Conservation (phyloP, 192 early-diverging fungal genomes). For the Gonapodya prolifera region DNA sequence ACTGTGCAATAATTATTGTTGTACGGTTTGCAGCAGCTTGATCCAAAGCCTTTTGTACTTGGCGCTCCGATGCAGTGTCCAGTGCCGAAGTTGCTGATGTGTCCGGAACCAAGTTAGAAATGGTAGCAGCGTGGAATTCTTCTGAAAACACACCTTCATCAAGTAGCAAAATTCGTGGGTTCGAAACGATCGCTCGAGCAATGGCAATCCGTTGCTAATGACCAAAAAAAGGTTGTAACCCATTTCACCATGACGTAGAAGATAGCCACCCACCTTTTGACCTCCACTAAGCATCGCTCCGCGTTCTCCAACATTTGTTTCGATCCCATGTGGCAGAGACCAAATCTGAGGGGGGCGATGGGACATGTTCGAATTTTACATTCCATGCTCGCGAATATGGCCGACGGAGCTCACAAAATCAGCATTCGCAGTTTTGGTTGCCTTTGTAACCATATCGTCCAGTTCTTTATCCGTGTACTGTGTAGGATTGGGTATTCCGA, state of each 20-base stretch:
- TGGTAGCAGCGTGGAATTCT: background rate
- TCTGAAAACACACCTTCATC: constrained; percentile 57
- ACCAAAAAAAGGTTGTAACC: too few relatives aligned
- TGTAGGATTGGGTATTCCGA: constrained; percentile 14
- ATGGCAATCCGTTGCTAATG: constrained; percentile 34
- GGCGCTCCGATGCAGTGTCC: constrained; percentile 40
- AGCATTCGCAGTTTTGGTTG: constrained; percentile 1
- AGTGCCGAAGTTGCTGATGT: too few relatives aligned
- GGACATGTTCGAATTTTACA: too few relatives aligned
- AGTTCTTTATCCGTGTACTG: background rate
- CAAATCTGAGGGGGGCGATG: too few relatives aligned
- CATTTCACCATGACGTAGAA: too few relatives aligned
- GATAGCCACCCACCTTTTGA: too few relatives aligned
- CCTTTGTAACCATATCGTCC: background rate
- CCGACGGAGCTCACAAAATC: constrained; percentile 8
- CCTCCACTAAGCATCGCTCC: constrained; percentile 9
- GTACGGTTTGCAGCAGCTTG: constrained; percentile 60
- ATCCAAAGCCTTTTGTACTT: constrained; percentile 76
- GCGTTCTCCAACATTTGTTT: constrained; percentile 1
- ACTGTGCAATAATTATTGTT: constrained; percentile 74
- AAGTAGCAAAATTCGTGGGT: constrained; percentile 71
- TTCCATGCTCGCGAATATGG: too few relatives aligned
- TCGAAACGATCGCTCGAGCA: constrained; percentile 46
- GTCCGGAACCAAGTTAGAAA: too few relatives aligned
- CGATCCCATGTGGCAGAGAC: background rate